phyloP scores from a whole-genome alignment of 2,329 filamentous ascomycete genomes.

The Verticillium isaacii region DNA sequence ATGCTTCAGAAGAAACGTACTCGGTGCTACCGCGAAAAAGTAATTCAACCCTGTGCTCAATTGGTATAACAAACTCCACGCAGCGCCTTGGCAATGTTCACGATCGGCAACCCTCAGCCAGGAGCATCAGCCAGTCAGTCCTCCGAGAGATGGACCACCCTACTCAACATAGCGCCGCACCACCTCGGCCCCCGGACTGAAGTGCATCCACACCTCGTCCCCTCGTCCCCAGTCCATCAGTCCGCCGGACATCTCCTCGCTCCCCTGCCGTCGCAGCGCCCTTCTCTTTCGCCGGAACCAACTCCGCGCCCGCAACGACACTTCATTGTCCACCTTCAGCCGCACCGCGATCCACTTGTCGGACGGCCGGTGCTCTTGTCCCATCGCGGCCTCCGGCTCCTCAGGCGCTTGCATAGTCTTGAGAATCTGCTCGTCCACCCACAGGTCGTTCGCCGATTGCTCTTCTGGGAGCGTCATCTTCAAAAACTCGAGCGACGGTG shows the following conservation, averaged over 20 bases:
- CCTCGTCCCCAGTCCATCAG: constrained; percentile 23
- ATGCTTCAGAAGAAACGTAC: not conserved
- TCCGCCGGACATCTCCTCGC: constrained; percentile 22
- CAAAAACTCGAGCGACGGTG: constrained; percentile 59
- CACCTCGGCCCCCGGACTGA: constrained; percentile 19
- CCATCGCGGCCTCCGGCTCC: constrained; percentile 34
- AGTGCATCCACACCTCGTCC: constrained; percentile 26
- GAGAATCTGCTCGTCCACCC: constrained; percentile 50
- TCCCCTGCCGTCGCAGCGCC: constrained; percentile 9
- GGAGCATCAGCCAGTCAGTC: no score
- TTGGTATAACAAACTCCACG: not conserved
- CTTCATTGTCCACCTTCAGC: constrained; percentile 55
- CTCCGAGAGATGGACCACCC: no score
- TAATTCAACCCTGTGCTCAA: not conserved
- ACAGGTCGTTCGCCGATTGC: constrained; percentile 40
- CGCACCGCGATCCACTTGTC: constrained; percentile 54
- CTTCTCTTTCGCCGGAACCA: constrained; percentile 32
- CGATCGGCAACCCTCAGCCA: not conserved
- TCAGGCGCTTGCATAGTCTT: constrained; percentile 21
- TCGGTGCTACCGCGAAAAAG: not conserved
- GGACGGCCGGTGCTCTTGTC: constrained; percentile 47
- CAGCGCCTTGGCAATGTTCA: not conserved
- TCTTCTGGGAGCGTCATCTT: constrained; percentile 43
- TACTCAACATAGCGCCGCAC: constrained; percentile 6
- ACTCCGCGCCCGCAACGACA: constrained; percentile 41